Evolutionary conservation across 2,329 filamentous ascomycete species (phyloP).

Genomic region (Penicillium polonicum): DNA sequence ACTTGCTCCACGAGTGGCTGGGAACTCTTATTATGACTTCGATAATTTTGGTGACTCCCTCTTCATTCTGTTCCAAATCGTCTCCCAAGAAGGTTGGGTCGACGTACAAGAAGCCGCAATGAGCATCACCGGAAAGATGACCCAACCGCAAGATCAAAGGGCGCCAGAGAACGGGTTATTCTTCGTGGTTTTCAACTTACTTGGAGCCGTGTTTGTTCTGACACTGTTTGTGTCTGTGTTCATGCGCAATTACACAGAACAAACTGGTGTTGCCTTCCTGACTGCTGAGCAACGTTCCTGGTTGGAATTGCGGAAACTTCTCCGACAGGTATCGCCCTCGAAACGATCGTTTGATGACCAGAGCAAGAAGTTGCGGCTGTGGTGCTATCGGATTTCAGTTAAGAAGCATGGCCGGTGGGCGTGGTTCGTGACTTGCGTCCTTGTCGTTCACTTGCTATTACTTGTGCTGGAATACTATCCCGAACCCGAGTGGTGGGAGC

Average conservation of each 20-base stretch:
- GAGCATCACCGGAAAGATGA: constrained; percentile 72
- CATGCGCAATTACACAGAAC: constrained; percentile 99
- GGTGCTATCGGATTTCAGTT: constrained; percentile 92
- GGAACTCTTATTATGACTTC: constrained; percentile 85
- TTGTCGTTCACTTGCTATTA: constrained; percentile 79
- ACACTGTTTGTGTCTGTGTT: constrained; percentile 98
- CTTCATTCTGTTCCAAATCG: constrained; percentile 97
- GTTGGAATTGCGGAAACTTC: constrained; percentile 88
- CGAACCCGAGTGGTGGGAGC: constrained; percentile 69
- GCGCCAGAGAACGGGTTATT: constrained; percentile 86
- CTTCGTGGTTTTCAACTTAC: constrained; percentile 93
- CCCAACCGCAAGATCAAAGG: constrained; percentile 68
- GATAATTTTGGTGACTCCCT: constrained; percentile 91
- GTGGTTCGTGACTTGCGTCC: constrained; percentile 70
- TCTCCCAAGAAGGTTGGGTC: constrained; percentile 96
- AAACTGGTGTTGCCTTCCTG: constrained; percentile 93
- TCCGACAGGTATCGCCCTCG: constrained; percentile 90
- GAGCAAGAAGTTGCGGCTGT: constrained; percentile 76
- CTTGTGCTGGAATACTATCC: constrained; percentile 83
- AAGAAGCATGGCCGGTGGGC: constrained; percentile 95
- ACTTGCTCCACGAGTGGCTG: constrained; percentile 74
- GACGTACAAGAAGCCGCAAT: constrained; percentile 87
- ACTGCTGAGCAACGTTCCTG: constrained; percentile 95
- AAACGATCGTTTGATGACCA: constrained; percentile 82
- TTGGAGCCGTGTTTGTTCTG: constrained; percentile 93